A percentile compares a stretch with the other conserved stretches of the same genome.
These are phyloP conservation scores for Schoenoplectus triqueter DNA, from an alignment of 202 grass and related monocot species.

Conservation along the genomic window DNA sequence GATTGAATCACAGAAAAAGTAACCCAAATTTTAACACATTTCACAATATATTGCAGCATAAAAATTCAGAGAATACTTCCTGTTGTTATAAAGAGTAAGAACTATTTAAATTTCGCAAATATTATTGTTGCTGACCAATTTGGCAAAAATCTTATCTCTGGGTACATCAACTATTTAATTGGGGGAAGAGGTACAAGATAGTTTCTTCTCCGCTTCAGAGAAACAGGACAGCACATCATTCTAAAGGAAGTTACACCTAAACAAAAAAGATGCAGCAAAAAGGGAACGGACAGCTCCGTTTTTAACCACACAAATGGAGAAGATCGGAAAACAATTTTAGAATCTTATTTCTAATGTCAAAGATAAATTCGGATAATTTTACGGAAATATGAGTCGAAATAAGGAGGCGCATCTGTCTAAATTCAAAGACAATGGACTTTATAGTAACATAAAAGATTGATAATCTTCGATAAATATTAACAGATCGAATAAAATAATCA, in stretches of 20 bases:
- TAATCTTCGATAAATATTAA: not conserved
- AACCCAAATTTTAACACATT: not conserved
- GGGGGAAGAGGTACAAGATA: not conserved
- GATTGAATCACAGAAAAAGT: not conserved
- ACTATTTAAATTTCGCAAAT: not conserved
- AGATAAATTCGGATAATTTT: constrained; percentile 31
- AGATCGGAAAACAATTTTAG: constrained; percentile 24
- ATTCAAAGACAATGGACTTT: not conserved
- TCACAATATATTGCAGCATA: not conserved
- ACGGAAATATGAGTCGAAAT: constrained; percentile 22
- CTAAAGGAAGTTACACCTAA: not conserved
- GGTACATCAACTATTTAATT: not conserved
- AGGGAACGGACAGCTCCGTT: constrained; percentile 23
- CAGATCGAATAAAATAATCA: constrained; percentile 20
- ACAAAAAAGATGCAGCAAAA: not conserved
- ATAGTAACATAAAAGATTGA: not conserved
- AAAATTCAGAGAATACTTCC: not conserved
- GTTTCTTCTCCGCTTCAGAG: constrained; percentile 7
- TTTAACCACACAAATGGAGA: constrained; percentile 14
- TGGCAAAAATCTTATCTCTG: constrained; percentile 4
- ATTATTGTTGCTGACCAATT: not conserved
- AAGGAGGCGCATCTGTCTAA: not conserved
- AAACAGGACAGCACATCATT: constrained; percentile 23
- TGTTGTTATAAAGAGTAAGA: not conserved
- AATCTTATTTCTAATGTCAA: constrained; percentile 33